Evolutionary conservation across 805 yeast species (phyloP), one percentile per base, ranked within the genome.

Genomic region (Saccharomyces eubayanus): DNA sequence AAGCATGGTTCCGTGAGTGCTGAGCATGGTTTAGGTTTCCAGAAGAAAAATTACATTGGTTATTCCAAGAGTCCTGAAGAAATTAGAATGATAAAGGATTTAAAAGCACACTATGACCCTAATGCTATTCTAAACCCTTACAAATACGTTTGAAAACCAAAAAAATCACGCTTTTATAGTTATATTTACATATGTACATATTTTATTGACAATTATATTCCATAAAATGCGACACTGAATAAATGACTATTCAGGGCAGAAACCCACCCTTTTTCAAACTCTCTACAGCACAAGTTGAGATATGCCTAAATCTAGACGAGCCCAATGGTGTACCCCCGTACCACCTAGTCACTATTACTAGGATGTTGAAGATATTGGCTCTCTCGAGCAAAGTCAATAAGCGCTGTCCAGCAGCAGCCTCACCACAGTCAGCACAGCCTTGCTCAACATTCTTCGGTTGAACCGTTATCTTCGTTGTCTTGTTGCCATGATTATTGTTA

Each of bases 1-100:
- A 79, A 71, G 63, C 74, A 83, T 31, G 99, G 99, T 24, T 91
- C 98, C 1, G 85, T 94, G 52, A 86, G 96, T 55, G 99, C 99
- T 28, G 99, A 94, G 71, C 99, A 94, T 69, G 99, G 99, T 14
- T 77, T 94, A 54, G 99, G 99, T 0, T 89, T 94, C 80, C 97
- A 92, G 66, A 94, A 94, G 85, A 89, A 86, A 62, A 87, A 88
- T 66, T 94, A 87, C 69, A 79, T 92, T 60, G 85, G 85, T 9
- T 94, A 92, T 74, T 80, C 96, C 51, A 94, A 91, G 76, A 80
- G 81, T 58, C 83, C 78, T 11, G 73, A 74, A 51, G 91, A 89
- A 68, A 80, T 94, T 55, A 67, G 74, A 45, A 69, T 90, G 74
- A 91, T 94, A 79, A 85, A 84, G 68, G 82, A 82, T 43, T 72